phyloP scores from a whole-genome alignment of 345 rosid genomes.

The Melaleuca quinquenervia region DNA sequence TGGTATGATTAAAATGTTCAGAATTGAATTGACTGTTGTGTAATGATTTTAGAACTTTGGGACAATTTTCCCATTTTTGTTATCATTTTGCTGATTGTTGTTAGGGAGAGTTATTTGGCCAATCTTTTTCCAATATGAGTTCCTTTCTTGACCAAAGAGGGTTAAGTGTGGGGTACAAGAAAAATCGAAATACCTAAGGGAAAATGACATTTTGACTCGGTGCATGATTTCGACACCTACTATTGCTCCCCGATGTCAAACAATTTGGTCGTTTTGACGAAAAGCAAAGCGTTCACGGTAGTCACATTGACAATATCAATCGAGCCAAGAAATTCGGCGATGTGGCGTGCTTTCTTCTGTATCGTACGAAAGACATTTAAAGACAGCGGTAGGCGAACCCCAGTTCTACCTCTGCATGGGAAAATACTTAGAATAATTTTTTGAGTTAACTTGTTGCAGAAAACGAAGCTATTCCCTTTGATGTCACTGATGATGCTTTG shows the following conservation, averaged over 20 bases:
- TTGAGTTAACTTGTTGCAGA: neutral
- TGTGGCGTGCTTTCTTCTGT: neutral
- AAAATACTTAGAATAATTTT: neutral
- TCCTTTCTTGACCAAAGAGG: neutral
- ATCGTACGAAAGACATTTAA: neutral
- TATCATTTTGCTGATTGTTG: neutral
- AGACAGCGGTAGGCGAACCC: neutral
- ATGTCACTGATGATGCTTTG: neutral
- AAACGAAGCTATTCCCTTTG: neutral
- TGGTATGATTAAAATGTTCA: too few relatives aligned
- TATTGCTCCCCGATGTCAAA: neutral
- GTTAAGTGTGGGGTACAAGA: neutral
- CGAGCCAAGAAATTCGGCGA: neutral
- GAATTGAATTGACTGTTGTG: too few relatives aligned
- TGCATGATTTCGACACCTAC: neutral
- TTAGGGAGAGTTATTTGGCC: neutral
- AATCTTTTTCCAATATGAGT: neutral
- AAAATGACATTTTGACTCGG: neutral
- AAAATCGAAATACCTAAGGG: neutral
- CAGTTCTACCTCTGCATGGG: neutral
- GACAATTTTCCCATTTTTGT: neutral
- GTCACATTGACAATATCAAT: neutral
- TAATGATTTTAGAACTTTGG: neutral
- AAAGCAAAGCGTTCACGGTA: neutral
- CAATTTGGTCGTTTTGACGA: neutral